Percentiles rank a stretch among this genome's conserved stretches.
phyloP scores from a whole-genome alignment of 768 basidiomycete species.

The Tubosaeta sp. region DNA sequence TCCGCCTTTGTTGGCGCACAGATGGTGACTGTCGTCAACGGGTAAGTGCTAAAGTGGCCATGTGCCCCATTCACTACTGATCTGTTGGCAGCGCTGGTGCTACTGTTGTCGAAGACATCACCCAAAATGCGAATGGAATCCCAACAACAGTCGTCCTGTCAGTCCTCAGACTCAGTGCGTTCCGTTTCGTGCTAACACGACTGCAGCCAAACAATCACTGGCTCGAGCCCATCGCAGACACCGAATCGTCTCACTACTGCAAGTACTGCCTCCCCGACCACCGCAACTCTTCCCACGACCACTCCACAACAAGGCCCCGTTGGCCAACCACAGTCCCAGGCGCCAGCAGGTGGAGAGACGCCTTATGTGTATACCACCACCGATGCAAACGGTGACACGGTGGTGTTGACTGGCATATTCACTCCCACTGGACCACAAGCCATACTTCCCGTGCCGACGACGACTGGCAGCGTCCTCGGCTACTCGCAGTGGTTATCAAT shows the following conservation, averaged over 20 bases:
- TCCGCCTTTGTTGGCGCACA: constrained; percentile 35
- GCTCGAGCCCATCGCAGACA: constrained; percentile 8
- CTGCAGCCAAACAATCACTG: constrained; percentile 13
- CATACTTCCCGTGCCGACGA: constrained; percentile 23
- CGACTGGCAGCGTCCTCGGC: constrained; percentile 25
- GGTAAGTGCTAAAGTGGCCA: constrained; percentile 34
- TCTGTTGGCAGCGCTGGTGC: constrained; percentile 39
- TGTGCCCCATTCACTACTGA: constrained; percentile 9
- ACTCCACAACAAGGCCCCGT: constrained; percentile 37
- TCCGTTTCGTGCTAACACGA: constrained; percentile 5
- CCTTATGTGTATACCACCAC: constrained; percentile 50
- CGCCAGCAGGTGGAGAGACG: constrained; percentile 40
- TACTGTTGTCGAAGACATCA: constrained; percentile 48
- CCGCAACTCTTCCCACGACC: constrained; percentile 19
- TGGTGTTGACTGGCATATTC: constrained; percentile 22
- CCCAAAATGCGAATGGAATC: constrained; percentile 36
- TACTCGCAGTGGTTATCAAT: constrained; percentile 29
- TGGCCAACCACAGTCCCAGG: constrained; percentile 44
- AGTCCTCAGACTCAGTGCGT: constrained; percentile 7
- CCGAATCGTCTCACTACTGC: constrained; percentile 17
- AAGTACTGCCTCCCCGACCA: constrained; percentile 11
- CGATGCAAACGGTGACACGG: constrained; percentile 28
- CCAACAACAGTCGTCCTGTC: constrained; percentile 44
- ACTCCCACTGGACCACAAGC: constrained; percentile 30
- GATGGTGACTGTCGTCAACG: constrained; percentile 43